Base-by-base conservation (phyloP, 116 monocot species). In the Iris pallida region DNA sequence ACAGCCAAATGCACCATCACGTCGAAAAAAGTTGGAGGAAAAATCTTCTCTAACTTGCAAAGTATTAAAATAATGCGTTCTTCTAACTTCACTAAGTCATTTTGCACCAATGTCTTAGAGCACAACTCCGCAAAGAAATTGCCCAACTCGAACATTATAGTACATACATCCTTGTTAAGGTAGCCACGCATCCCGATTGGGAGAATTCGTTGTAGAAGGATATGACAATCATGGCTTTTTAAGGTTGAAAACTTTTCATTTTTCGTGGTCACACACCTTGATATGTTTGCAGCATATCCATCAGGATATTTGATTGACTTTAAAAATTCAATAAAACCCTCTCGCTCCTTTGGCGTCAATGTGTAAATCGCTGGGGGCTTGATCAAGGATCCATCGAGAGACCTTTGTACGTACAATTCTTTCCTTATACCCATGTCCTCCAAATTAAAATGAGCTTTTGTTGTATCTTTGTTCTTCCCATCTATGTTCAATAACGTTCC, bases 1-100 rank as follows among this genome's bases (percentile, higher is more conserved):
- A 72, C 52, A 19, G 49, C 0, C 17, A 72, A 49, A 30, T 72
- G 72, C 10, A 63, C 19, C 71, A 71, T 71, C 9, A 71, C 45
- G 48, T 47, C 61, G 48, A 72, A 72, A 61, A 62, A 71, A 61
- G 8, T 47, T 30, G 30, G 54, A 54, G 0, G 53, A 30, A 55
- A 68, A 68, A 54, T 54, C 20, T 17, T 49, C 12, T 63, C 48
- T 9, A 72, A 40, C 30, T 30, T 30, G 30, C 30, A 30, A 47
- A 20, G 58, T 61, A 72, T 62, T 8, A 72, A 8, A n/a, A 30
- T 51, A 16, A 72, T 62, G 8, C 52, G 7, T 3, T 58, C 7
- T 45, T 58, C 43, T 17, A 57, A 58, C 11, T 9, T 6, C 5
- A 8, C 43, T 44, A 62, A 42, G 42, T 41, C 61, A 6, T 42